phyloP scores from a whole-genome alignment of 225 moss, liverwort and hornwort species.

The Pseudisothecium myosuroides region DNA sequence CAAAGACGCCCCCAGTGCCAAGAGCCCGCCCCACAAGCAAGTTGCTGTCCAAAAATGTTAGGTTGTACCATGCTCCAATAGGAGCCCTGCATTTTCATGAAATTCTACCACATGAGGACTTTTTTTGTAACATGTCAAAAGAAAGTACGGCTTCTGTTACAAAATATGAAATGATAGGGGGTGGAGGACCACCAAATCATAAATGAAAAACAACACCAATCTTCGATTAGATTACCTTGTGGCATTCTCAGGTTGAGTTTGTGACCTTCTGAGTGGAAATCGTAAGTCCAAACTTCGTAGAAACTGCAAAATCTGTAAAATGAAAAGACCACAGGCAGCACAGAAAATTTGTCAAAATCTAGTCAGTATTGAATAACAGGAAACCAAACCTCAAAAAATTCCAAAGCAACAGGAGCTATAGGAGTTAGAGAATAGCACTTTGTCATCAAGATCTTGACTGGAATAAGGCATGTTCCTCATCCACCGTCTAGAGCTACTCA shows the following conservation, averaged over 20 bases:
- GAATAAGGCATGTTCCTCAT: neutral
- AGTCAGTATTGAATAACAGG: neutral
- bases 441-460: neutral
- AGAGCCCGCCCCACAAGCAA: conserved; percentile 73
- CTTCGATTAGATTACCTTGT: conserved; percentile 10
- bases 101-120: neutral
- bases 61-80: conserved; percentile 60
- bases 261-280: conserved; percentile 47
- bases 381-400: neutral
- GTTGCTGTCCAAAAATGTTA: conserved; percentile 62
- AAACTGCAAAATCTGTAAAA: conserved; percentile 67
- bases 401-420: neutral
- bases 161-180: neutral
- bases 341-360: neutral
- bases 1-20: conserved; percentile 67
- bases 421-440: neutral
- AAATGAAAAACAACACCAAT: neutral
- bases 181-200: neutral
- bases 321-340: neutral
- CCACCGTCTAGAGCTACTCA: neutral
- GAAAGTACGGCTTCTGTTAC: neutral
- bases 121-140: neutral
- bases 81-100: conserved; percentile 23
- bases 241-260: conserved; percentile 1
- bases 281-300: conserved; percentile 53